A percentile compares a stretch with the other conserved stretches of the same genome.
Conservation (phyloP, 768 basidiomycete genomes). For the Lactifluus echinatus region DNA sequence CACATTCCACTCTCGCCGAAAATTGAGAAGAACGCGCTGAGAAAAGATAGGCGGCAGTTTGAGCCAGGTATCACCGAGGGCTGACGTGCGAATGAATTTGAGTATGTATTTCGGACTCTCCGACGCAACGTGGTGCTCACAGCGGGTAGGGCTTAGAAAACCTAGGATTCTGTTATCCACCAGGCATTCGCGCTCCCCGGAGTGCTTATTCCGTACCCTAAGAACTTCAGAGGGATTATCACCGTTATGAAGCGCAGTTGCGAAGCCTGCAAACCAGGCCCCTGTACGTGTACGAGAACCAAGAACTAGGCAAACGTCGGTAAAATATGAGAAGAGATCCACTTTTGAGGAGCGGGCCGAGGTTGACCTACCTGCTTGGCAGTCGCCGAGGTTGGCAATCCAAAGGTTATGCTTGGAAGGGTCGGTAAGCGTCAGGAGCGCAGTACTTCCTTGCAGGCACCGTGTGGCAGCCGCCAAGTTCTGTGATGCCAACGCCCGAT, state of each 20-base stretch:
- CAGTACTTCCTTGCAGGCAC: constrained; percentile 76
- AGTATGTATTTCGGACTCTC: background rate
- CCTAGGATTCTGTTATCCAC: constrained; percentile 62
- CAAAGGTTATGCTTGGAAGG: constrained; percentile 61
- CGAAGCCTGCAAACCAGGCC: constrained; percentile 49
- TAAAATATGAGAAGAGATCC: background rate
- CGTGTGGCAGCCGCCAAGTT: constrained; percentile 60
- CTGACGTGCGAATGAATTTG: constrained; percentile 13
- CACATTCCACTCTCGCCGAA: constrained; percentile 31
- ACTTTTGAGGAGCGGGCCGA: background rate
- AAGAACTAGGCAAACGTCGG: constrained; percentile 24
- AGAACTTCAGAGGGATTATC: constrained; percentile 57
- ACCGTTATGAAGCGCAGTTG: constrained; percentile 66
- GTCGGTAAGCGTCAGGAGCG: constrained; percentile 64
- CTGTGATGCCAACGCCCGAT: constrained; percentile 45
- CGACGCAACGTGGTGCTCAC: constrained; percentile 34
- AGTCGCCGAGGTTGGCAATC: constrained; percentile 77
- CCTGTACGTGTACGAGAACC: constrained; percentile 40
- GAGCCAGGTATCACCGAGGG: constrained; percentile 33
- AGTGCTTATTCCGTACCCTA: constrained; percentile 55
- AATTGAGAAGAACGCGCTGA: constrained; percentile 28
- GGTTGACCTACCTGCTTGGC: constrained; percentile 54
- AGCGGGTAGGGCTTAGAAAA: constrained; percentile 68
- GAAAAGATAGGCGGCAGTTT: constrained; percentile 30
- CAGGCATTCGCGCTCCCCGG: constrained; percentile 61